Evolutionary conservation across 2,329 filamentous ascomycete species (phyloP).

Genomic region (Sporothrix pallida): DNA sequence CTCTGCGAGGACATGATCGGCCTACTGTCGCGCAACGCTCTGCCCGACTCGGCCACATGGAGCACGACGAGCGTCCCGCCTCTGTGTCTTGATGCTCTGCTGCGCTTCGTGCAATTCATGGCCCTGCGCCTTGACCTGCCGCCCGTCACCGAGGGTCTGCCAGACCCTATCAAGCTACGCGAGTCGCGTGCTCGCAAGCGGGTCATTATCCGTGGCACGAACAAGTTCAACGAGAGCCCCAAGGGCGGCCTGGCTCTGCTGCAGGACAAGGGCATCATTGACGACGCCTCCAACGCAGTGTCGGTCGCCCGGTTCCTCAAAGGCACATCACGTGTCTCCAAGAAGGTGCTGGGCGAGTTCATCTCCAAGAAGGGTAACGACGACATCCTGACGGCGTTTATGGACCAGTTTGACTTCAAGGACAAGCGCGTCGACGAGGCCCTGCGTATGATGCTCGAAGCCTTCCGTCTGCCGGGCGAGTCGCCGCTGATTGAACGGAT

Average conservation of each 20-base stretch:
- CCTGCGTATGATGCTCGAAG: constrained; percentile 81
- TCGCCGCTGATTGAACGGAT: constrained; percentile 92
- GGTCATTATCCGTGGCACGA: constrained; percentile 83
- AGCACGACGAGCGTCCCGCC: constrained; percentile 98
- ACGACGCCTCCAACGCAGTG: constrained; percentile 73
- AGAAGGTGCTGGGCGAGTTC: constrained; percentile 89
- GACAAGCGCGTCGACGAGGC: constrained; percentile 90
- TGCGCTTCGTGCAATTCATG: constrained; percentile 91
- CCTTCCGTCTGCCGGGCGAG: constrained; percentile 93
- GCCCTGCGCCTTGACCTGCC: constrained; percentile 81
- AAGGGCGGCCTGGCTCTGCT: constrained; percentile 88
- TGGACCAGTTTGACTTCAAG: constrained; percentile 85
- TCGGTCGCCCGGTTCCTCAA: constrained; percentile 85
- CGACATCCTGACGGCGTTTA: constrained; percentile 79
- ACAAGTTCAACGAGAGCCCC: constrained; percentile 94
- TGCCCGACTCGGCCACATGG: constrained; percentile 97
- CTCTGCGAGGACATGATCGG: constrained; percentile 96
- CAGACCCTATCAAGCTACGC: constrained; percentile 67
- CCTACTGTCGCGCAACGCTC: constrained; percentile 87
- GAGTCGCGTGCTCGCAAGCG: constrained; percentile 81
- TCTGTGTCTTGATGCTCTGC: constrained; percentile 86
- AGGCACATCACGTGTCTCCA: constrained; percentile 85
- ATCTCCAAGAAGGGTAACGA: constrained; percentile 91
- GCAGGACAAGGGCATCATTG: constrained; percentile 83
- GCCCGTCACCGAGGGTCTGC: constrained; percentile 67